phyloP scores from a whole-genome alignment of 2,329 filamentous ascomycete genomes.

The Penicillium sp. region DNA sequence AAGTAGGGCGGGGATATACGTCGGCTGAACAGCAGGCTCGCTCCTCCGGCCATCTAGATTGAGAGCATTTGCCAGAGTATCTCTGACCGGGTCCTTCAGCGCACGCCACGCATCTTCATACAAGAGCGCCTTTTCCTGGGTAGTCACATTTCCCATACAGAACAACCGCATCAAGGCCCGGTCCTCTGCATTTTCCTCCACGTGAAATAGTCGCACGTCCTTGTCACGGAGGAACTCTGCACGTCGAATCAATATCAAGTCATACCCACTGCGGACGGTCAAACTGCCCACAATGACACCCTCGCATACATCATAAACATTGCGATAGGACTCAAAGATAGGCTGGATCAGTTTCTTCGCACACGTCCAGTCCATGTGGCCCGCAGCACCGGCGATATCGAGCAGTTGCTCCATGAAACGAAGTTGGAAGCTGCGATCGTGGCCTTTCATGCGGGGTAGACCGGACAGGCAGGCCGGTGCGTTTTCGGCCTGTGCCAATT shows the following conservation, averaged over 20 bases:
- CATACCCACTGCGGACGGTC: constrained; percentile 12
- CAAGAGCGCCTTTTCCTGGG: constrained; percentile 5
- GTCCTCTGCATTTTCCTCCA: neutral
- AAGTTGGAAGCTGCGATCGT: constrained; percentile 9
- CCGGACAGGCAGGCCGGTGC: constrained; percentile 9
- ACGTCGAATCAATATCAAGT: constrained; percentile 11
- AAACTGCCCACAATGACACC: constrained; percentile 10
- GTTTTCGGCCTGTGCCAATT: constrained; percentile 16
- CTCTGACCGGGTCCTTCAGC: constrained; percentile 3
- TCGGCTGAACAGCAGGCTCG: constrained; percentile 15
- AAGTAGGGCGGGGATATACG: constrained; percentile 16
- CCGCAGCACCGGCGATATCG: constrained; percentile 14
- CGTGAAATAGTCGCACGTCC: constrained; percentile 2
- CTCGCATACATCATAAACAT: constrained; percentile 17
- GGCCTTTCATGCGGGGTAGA: constrained; percentile 5
- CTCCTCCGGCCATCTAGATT: constrained; percentile 13
- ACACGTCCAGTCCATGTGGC: constrained; percentile 15
- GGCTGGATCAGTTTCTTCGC: constrained; percentile 15
- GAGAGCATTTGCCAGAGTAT: constrained; percentile 1
- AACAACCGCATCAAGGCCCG: constrained; percentile 12
- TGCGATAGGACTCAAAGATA: constrained; percentile 14
- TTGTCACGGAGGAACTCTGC: constrained; percentile 3
- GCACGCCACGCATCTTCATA: constrained; percentile 10
- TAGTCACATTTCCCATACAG: constrained; percentile 16
- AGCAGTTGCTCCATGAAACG: constrained; percentile 18